Evolutionary conservation across 306 rosid genomes (phyloP).

Genomic region (Citrullus colocynthis): DNA sequence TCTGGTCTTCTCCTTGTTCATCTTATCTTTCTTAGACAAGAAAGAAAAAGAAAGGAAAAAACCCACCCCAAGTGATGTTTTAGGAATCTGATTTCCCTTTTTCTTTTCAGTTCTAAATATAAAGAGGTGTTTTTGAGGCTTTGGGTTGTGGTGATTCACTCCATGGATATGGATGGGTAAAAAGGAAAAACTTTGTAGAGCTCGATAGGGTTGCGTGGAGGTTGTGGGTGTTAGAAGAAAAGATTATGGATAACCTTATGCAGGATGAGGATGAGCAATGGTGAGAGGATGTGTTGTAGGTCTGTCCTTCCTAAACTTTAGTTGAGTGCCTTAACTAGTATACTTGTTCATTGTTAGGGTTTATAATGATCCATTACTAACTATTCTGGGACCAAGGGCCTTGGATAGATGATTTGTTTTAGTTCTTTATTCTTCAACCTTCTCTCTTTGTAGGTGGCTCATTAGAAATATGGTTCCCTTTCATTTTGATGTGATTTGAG

Average conservation of each 20-base stretch:
- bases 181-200: neutral
- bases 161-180: neutral
- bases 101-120: neutral
- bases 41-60: neutral
- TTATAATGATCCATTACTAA: neutral
- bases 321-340: neutral
- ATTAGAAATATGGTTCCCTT: neutral
- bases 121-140: neutral
- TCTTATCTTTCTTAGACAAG: neutral
- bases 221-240: neutral
- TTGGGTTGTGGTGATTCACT: neutral
- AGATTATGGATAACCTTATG: neutral
- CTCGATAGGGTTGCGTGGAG: neutral
- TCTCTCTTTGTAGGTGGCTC: neutral
- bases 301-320: neutral
- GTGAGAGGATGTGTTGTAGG: neutral
- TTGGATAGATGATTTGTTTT: neutral
- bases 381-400: neutral
- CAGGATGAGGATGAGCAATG: neutral
- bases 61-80: neutral
- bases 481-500: neutral
- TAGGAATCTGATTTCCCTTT: neutral
- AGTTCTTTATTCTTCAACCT: neutral
- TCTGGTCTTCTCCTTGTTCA: neutral
- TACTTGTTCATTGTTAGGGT: conserved; percentile 2